Evolutionary conservation across 176 grass and related monocot genomes (phyloP), one percentile per base, ranked within the genome.

Genomic region (Aegilops umbellulata): DNA sequence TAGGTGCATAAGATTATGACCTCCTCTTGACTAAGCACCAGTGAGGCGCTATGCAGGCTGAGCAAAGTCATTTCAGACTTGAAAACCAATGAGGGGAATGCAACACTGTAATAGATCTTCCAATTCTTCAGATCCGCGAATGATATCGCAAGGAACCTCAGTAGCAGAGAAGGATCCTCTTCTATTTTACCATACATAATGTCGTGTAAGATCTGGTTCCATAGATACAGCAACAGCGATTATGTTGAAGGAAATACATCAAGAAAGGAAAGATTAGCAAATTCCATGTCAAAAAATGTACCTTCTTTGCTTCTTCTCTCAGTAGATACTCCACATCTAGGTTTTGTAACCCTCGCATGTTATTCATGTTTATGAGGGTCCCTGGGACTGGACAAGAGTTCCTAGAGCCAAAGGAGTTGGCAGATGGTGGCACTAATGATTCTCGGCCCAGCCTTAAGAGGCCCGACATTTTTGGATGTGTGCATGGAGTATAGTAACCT

Each of bases 101-200:
- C 92, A 58, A 95, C 68, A 84, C 91, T 86, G 75, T 94, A 92
- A 84, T 89, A 80, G 47, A 95, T 80, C 49, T 87, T 92, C 96
- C 96, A 98, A 78, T 95, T 98, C 76, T 98, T 98, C 69, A 98
- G 83, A 86, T 98, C 96, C n/a, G 90, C 91, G 89, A 87, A 98
- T 41, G 96, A 98, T 89, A 90, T 98, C 74, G 94, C 46, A 92
- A 95, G 81, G 49, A 95, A 98, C 49, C 93, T 94, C 74, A 90
- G 60, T 61, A 95, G 88, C 39, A 95, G 42, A 53, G 93, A 44
- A 38, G 90, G 92, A 75, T 88, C 55, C 51, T 95, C 93, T 87
- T 98, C 96, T 80, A 89, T 88, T 81, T 87, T 89, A 67, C 96
- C 96, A 26, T 81, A 94, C 16, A 79, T 30, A 76, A 98, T 91